Base-by-base conservation (phyloP, 345 rosid genomes). In the Draba incana region DNA sequence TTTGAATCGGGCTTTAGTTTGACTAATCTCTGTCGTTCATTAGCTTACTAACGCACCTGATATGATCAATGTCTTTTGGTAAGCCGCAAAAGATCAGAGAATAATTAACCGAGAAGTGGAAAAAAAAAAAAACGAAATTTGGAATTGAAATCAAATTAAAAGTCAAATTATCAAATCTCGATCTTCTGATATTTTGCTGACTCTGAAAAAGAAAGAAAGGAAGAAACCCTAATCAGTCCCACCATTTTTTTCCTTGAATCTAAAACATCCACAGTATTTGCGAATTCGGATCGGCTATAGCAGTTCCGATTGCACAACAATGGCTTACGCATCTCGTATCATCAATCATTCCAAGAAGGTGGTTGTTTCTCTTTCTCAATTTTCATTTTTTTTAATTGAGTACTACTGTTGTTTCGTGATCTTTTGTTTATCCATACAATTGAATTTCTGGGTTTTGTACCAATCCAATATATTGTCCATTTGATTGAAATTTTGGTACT, bases 241-340 rank as follows among this genome's bases (percentile, higher is more conserved):
- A 48, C 41, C 66, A 38, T 37, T 58, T n/a, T 16, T 51, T 51
- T 30, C 28, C 44, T 51, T 25, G 24, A 39, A 24, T 12, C 57
- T 35, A 6, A 55, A 31, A 42, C 33, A 37, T 35, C 25, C 38
- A 38, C 61, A 20, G 2, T 33, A 33, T 37, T 25, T 27, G 46
- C 44, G 45, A 27, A 39, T 46, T 68, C 31, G 46, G 66, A 69
- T 69, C 66, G 38, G 38, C 56, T 57, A 13, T 10, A 11, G 31
- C 53, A 64, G 51, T 27, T 65, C 24, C 42, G 37, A 33, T 28
- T 56, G 23, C 30, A 49, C 57, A 45, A 56, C 71, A 77, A 84
- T 87, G 92, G 79, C 82, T 56, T 86, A 78, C 70, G 89, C 86
- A 31, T 81, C 83, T 46, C 87, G 72, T 39, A 57, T 84, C 71